Evolutionary conservation across 139 green algal genomes (phyloP), one percentile per base, ranked within the genome.

Genomic region (Chlamydomonas incerta): DNA sequence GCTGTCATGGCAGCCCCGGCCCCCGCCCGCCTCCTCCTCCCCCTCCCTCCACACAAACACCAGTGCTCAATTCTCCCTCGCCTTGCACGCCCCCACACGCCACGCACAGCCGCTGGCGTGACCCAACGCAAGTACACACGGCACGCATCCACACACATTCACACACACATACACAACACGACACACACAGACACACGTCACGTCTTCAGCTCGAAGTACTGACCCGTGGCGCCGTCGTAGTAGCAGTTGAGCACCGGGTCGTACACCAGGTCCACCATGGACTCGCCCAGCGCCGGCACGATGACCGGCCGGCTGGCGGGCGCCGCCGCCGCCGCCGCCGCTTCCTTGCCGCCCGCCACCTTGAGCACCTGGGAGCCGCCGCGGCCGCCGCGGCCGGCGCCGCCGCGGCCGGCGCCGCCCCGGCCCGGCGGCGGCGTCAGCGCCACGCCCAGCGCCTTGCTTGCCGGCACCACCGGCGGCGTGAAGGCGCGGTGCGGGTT

Each of bases 171-270:
- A 50, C 5, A 50, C 41, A 50, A 50, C n/a, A n/a, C n/a, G n/a
- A 50, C 41, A 50, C 8, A 50, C 41, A 8, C 41, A 50, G 6
- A 50, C 41, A 67, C 60, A 9, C 9, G 1, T 47, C 33, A 85
- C 23, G 23, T 85, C 50, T 85, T 85, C 9, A 93, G 85, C 71
- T 90, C 90, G 52, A 89, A 93, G 90, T 93, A 93, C 67, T 86
- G 71, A 33, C 88, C 88, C 15, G 88, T 88, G 68, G 83, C 81
- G 15, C 81, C 26, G 73, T 93, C 90, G 52, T 89, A 92, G 86
- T 93, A 93, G 80, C 88, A 93, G 82, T 92, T 92, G 60, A 93
- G 88, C 4, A 93, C 81, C 23, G 90, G 90, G 74, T 93, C 90
- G 63, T 92, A 93, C 47, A 93, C 87, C 9, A 93, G 74, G 47